Evolutionary conservation across 441 rosid genomes (phyloP).

Genomic region (Daphne laureola): DNA sequence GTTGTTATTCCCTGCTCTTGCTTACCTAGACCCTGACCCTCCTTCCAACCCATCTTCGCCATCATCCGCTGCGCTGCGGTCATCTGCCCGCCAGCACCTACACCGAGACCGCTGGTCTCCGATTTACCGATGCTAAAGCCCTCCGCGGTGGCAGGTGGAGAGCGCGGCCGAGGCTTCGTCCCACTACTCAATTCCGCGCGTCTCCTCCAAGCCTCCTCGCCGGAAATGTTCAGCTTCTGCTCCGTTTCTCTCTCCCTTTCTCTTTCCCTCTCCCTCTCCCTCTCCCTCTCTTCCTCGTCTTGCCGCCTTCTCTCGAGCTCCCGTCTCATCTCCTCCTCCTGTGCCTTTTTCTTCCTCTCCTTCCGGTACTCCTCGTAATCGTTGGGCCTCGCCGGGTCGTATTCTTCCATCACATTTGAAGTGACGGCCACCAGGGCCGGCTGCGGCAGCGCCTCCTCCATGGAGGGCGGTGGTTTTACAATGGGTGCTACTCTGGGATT

Average conservation of each 20-base stretch:
- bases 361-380: constrained; percentile 62
- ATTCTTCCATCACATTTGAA: constrained; percentile 77
- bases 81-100: constrained; percentile 99
- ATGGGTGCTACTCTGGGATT: constrained; percentile 20
- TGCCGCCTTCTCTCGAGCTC: constrained; percentile 63
- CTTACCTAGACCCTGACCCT: constrained; percentile 96
- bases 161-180: constrained; percentile 51
- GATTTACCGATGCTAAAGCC: constrained; percentile 75
- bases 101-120: constrained; percentile 80
- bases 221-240: constrained; percentile 57
- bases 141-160: constrained; percentile 52
- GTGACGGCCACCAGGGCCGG: constrained; percentile 78
- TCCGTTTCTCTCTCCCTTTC: constrained; percentile 41
- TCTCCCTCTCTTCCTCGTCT: constrained; percentile 66
- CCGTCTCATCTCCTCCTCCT: constrained; percentile 64
- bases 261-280: constrained; percentile 35
- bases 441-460: constrained; percentile 23
- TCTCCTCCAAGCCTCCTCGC: constrained; percentile 95
- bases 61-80: constrained; percentile 98
- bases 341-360: constrained; percentile 51
- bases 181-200: constrained; percentile 85
- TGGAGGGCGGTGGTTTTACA: constrained; percentile 4
- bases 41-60: constrained; percentile 99
- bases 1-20: constrained; percentile 95
- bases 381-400: constrained; percentile 71